Conservation (phyloP, 148 eudicot genomes). For the Fallopia convolvulus region DNA sequence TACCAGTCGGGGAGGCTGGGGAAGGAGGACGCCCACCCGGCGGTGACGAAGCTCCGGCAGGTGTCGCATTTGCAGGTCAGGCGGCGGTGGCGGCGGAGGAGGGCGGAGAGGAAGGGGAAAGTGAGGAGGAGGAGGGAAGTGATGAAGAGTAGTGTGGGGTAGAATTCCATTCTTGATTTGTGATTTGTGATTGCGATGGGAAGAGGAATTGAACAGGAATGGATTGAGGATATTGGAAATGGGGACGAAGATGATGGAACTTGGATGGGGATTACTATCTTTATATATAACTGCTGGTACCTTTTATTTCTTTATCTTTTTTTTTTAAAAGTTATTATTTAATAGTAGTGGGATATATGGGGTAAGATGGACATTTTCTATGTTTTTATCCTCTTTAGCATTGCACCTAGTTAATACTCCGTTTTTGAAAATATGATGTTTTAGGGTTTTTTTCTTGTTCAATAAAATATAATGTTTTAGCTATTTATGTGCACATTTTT, state of each 20-base stretch:
- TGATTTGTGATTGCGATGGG: not conserved
- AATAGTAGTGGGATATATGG: not conserved
- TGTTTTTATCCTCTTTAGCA: not conserved
- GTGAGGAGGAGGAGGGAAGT: slow-evolving; percentile 4
- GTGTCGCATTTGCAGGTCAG: slow-evolving; percentile 39
- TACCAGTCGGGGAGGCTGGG: slow-evolving; percentile 50
- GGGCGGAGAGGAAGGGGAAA: slow-evolving; percentile 10
- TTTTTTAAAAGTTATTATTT: not conserved
- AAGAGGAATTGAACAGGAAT: slow-evolving; percentile 3
- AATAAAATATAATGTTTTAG: no score
- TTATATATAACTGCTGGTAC: not conserved
- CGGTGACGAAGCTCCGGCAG: slow-evolving; percentile 31
- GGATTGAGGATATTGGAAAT: not conserved
- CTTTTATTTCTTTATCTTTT: not conserved
- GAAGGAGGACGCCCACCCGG: slow-evolving; percentile 31
- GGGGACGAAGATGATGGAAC: not conserved
- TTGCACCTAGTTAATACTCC: no score
- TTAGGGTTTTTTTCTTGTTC: no score
- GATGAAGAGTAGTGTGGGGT: slow-evolving; percentile 1
- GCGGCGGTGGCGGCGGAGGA: slow-evolving; percentile 2
- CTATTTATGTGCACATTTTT: no score
- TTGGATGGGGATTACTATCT: not conserved
- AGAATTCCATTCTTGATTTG: not conserved
- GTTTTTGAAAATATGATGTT: no score
- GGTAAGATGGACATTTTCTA: slow-evolving; percentile 4